These are phyloP conservation scores for Rhodamnia argentea DNA, from an alignment of 345 rosid species.

Conservation along the genomic window DNA sequence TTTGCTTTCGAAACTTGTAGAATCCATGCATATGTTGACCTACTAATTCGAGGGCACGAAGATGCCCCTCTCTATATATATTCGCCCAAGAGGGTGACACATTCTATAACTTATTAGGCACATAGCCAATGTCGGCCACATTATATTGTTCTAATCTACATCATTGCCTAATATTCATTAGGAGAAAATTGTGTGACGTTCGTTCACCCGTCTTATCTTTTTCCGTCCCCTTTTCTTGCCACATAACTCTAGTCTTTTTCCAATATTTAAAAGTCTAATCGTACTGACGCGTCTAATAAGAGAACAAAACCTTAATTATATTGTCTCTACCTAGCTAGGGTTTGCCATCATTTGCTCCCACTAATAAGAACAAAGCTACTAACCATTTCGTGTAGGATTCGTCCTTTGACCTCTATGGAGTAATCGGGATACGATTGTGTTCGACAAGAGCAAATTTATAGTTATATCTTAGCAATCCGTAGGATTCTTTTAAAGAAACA, in stretches of 20 bases:
- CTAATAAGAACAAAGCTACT: neutral
- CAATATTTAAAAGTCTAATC: neutral
- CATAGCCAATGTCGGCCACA: neutral
- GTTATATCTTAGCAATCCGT: neutral
- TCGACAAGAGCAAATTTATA: neutral
- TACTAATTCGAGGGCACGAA: neutral
- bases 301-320: neutral
- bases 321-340: neutral
- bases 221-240: neutral
- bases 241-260: neutral
- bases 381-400: neutral
- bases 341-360: neutral
- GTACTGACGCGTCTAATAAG: neutral
- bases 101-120: neutral
- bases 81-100: neutral
- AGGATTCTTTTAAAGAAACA: neutral
- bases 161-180: neutral
- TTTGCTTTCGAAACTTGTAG: neutral
- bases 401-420: neutral
- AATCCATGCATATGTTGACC: neutral
- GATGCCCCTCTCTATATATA: neutral
- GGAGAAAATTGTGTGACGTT: neutral
- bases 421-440: neutral
- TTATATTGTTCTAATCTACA: neutral
- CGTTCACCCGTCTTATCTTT: neutral